Base-by-base conservation (phyloP, 2,329 filamentous ascomycete genomes). In the Hymenoscyphus fraxineus region DNA sequence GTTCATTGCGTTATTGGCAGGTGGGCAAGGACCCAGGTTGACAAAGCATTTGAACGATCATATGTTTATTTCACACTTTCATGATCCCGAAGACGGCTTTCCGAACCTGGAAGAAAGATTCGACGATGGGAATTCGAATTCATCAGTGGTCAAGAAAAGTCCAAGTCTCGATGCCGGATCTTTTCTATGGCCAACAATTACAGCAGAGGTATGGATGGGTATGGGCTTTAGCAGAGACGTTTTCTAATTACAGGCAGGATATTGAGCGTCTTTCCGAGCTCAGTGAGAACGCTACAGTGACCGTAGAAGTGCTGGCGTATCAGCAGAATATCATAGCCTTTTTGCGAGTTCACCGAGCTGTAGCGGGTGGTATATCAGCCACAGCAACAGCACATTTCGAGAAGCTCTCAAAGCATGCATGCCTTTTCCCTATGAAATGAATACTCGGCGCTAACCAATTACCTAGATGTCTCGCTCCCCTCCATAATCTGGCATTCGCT, bases 321-420 rank as follows among this genome's bases (percentile, higher is more conserved):
- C 84, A 94, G 65, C 89, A 94, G 81, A 94, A 98, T 77, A 86
- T 98, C 44, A 80, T 94, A 60, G 86, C 93, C 2, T 97, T 96
- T 75, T 82, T 98, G 69, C 88, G 95, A 35, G 84, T 96, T 75
- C 93, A 96, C 77, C 89, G 94, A 61, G 93, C 92, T 59, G 90
- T 97, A 32, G 85, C 85, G 19, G 86, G 89, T 15, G 92, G 93
- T 54, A 85, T 96, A 60, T 89, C 91, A 13, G 89, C 94, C 0
- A 78, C 83, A 47, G 92, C 93, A 0, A 97, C 93, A 1, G 85
- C 86, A 58, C 89, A 97, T 73, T 88, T 98, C 64, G 83, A 85
- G 55, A 81, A 83, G 67, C 81, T 97, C 56, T 81, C 86, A 68
- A 86, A 82, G 78, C 88, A 73, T 69, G 80, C 70, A 38, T 27